A percentile compares a stretch with the other conserved stretches of the same genome.
Evolutionary conservation across 139 green algal species (phyloP).

Genomic region (Asterochloris sp.): DNA sequence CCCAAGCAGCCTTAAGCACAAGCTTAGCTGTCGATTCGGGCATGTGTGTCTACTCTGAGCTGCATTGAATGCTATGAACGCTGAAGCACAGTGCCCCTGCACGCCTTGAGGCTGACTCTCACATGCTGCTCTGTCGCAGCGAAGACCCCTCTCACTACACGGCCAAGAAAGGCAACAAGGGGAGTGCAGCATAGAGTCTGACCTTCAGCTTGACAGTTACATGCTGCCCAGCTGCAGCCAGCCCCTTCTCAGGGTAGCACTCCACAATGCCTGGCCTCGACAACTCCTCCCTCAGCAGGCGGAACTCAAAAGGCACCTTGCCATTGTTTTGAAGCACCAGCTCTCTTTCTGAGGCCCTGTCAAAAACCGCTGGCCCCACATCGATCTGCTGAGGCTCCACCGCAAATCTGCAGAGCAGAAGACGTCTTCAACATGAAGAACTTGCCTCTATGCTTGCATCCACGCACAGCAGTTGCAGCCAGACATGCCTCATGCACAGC

Average conservation of each 20-base stretch:
- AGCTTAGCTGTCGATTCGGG: too few relatives aligned
- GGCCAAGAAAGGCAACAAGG: neutral
- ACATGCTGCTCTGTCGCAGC: too few relatives aligned
- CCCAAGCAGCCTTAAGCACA: too few relatives aligned
- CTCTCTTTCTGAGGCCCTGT: conserved; percentile 54
- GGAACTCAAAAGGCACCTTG: conserved; percentile 70
- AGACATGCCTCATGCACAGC: too few relatives aligned
- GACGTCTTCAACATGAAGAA: neutral
- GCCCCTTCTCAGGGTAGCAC: conserved; percentile 34
- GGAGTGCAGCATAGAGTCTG: neutral
- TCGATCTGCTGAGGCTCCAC: conserved; percentile 64
- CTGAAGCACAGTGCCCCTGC: too few relatives aligned
- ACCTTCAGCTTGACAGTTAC: conserved; percentile 58
- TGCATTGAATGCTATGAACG: too few relatives aligned
- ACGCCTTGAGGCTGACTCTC: too few relatives aligned
- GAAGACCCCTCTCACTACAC: too few relatives aligned
- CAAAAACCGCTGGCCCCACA: conserved; percentile 58
- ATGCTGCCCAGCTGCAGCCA: conserved; percentile 42
- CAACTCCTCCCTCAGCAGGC: conserved; percentile 50
- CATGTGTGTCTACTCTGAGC: too few relatives aligned
- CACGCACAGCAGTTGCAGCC: neutral
- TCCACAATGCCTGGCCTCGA: conserved; percentile 39
- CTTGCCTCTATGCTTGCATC: neutral
- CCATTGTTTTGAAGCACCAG: conserved; percentile 55
- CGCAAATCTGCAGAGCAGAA: conserved; percentile 11